These are phyloP conservation scores for Globisporangium parvum DNA, from an alignment of 352 stramenopile genomes.

Conservation along the genomic window DNA sequence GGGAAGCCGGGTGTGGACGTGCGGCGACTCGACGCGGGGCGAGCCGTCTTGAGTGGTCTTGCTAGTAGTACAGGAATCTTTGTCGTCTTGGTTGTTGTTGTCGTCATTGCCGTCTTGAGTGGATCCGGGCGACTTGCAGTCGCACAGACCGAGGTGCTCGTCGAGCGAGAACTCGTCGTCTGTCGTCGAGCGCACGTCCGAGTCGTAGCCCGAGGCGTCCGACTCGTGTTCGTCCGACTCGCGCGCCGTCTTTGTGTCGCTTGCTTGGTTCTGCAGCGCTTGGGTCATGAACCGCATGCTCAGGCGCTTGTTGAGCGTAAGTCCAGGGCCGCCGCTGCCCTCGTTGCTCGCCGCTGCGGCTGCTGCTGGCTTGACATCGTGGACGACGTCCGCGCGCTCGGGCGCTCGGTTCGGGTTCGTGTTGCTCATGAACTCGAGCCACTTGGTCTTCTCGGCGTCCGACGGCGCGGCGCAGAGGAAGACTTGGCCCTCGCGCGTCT, in stretches of 20 bases:
- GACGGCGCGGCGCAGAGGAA: slow-evolving; percentile 66
- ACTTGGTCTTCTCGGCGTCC: slow-evolving; percentile 44
- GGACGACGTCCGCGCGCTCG: no score
- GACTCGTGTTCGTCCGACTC: not conserved
- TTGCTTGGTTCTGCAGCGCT: not conserved
- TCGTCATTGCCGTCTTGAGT: not conserved
- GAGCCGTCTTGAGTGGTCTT: not conserved
- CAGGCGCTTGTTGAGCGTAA: slow-evolving; percentile 3
- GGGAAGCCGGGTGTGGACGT: not conserved
- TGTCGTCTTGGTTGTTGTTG: not conserved
- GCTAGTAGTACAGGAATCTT: not conserved
- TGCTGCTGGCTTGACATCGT: not conserved
- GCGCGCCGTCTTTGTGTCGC: not conserved
- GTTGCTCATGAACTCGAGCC: slow-evolving; percentile 54
- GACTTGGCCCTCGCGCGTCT: slow-evolving; percentile 66
- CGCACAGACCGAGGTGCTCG: slow-evolving; percentile 1
- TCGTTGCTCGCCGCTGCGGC: not conserved
- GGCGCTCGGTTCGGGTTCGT: not conserved
- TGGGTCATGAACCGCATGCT: slow-evolving; percentile 8
- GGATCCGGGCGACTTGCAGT: not conserved
- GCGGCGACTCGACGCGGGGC: not conserved
- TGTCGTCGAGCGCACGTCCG: not conserved
- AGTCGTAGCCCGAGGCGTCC: not conserved
- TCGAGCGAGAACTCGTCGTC: slow-evolving; percentile 1
- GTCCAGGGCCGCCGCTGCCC: not conserved